phyloP scores from a whole-genome alignment of 2,329 filamentous ascomycete species.

The Didymella exigua region DNA sequence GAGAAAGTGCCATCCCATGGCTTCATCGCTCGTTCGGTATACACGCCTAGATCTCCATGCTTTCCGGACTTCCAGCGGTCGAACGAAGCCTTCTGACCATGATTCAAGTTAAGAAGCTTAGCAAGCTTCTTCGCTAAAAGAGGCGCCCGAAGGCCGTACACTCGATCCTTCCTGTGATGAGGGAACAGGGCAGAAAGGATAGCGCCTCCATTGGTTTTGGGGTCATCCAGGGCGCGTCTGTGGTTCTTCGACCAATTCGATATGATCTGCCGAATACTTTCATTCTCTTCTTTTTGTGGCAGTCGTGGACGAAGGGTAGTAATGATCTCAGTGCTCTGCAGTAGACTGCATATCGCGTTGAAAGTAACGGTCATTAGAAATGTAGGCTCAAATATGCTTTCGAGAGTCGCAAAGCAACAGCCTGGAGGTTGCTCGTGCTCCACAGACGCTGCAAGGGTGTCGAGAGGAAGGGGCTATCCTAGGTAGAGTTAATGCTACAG shows the following conservation, averaged over 20 bases:
- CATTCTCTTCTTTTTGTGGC: slow-evolving; percentile 38
- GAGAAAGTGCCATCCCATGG: slow-evolving; percentile 58
- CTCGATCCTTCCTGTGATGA: slow-evolving; percentile 75
- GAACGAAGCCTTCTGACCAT: slow-evolving; percentile 66
- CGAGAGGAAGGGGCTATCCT: not conserved
- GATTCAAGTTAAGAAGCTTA: slow-evolving; percentile 68
- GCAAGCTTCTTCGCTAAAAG: slow-evolving; percentile 71
- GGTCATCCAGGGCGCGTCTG: slow-evolving; percentile 61
- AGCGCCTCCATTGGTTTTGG: slow-evolving; percentile 64
- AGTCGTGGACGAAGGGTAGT: slow-evolving; percentile 50
- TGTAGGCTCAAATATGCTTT: not conserved
- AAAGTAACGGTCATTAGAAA: slow-evolving; percentile 70
- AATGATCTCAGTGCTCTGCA: slow-evolving; percentile 68
- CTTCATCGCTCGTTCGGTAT: slow-evolving; percentile 68
- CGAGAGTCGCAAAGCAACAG: not conserved
- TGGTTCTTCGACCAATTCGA: slow-evolving; percentile 73
- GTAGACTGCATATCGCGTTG: slow-evolving; percentile 72
- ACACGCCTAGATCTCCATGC: slow-evolving; percentile 71
- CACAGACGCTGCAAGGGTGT: not conserved
- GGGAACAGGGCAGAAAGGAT: slow-evolving; percentile 79
- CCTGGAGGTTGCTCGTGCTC: not conserved
- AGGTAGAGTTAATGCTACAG: not conserved
- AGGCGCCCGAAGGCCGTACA: slow-evolving; percentile 71
- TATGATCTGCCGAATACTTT: slow-evolving; percentile 50
- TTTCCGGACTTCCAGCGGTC: slow-evolving; percentile 65